Evolutionary conservation across 495 filamentous ascomycete genomes (phyloP).

Genomic region (Daldinia childiae): DNA sequence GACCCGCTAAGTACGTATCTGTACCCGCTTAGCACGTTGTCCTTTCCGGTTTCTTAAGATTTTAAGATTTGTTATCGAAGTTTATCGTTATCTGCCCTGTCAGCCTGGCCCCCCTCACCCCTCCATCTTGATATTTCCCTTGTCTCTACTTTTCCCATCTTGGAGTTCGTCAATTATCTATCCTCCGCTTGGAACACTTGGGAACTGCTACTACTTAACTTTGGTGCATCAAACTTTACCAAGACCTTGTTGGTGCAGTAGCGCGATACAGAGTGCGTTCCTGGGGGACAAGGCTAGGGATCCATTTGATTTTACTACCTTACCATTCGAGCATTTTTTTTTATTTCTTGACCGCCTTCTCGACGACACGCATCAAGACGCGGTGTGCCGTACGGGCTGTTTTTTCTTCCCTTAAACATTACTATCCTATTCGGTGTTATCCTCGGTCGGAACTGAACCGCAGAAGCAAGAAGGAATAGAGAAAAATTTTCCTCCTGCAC

Average conservation of each 20-base stretch:
- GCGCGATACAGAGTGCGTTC: conserved; percentile 27
- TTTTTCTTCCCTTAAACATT: conserved; percentile 10
- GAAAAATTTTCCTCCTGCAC: conserved; percentile 36
- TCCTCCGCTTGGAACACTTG: conserved; percentile 13
- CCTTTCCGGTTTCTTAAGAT: conserved; percentile 4
- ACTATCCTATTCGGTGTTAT: conserved; percentile 34
- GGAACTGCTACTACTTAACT: conserved; percentile 13
- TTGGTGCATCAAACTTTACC: conserved; percentile 19
- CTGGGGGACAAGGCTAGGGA: conserved; percentile 13
- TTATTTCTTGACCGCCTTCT: conserved; percentile 47
- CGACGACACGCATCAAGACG: conserved; percentile 40
- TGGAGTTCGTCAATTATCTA: conserved; percentile 11
- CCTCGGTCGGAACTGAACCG: conserved; percentile 30
- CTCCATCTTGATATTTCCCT: conserved; percentile 11
- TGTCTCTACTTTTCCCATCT: conserved; percentile 25
- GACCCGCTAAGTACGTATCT: conserved; percentile 16
- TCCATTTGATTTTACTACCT: conserved; percentile 8
- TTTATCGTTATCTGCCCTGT: not conserved
- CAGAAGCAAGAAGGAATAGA: conserved; percentile 11
- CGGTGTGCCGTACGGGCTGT: conserved; percentile 24
- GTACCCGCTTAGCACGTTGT: not conserved
- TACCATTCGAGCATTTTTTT: conserved; percentile 32
- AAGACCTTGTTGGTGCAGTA: conserved; percentile 37
- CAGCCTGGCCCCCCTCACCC: not conserved
- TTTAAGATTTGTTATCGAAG: not conserved